Evolutionary conservation across 1,284 basidiomycete species (phyloP), one percentile per base, ranked within the genome.

Genomic region (Puccinia novopanici): DNA sequence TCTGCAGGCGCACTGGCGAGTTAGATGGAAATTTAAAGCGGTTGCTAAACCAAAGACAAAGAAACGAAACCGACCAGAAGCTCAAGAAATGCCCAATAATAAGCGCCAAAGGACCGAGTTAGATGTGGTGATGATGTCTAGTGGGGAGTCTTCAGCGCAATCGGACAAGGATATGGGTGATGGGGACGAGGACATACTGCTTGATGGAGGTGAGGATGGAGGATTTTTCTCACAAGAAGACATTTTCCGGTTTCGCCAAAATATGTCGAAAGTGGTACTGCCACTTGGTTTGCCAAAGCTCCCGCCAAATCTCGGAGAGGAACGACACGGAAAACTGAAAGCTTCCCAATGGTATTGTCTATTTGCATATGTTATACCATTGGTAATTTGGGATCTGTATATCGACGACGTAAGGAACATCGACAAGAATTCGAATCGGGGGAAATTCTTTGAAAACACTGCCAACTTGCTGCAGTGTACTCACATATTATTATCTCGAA

Each of bases 391-490:
- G 3, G 34, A 74, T 37, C 48, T 59, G 5, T 74, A 40, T n/a
- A 9, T 59, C 3, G 6, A 42, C 15, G 34, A 74, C 24, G 30
- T 57, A 9, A 19, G 37, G 5, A 45, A 57, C 15, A 34, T 74
- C 12, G 22, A 34, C 3, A 55, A 40, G 8, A 12, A 61, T 10
- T 61, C 72, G 15, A 74, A 74, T 37, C 54, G 34, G 9, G 9
- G 5, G 3, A 61, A 59, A 1, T 59, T 74, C 40, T 19, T 74
- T 37, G 1, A 12, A 19, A 82, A 81, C 70, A 72, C 75, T 27
- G 72, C 34, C 24, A 30, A 71, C 48, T 67, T 81, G 42, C 50
- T 81, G 1, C 68, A 68, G n/a, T 82, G 79, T 63, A 82, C 81
- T 27, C 81, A 81, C 48, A 82, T 82, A 50, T 6, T 75, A 34